phyloP scores from a whole-genome alignment of 2,329 filamentous ascomycete genomes.

The Fusarium metavorans region DNA sequence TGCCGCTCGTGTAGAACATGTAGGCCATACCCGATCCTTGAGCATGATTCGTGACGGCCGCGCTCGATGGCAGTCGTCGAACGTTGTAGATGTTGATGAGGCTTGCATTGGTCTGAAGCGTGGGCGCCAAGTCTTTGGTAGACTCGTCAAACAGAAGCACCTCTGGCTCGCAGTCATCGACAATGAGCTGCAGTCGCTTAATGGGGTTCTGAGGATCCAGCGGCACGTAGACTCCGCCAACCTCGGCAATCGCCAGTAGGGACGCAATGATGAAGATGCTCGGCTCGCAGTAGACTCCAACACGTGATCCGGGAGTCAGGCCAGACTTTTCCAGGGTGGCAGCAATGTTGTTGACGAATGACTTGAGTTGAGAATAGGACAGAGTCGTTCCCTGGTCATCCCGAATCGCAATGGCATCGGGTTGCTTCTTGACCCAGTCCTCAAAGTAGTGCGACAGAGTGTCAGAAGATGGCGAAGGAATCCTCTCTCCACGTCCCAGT shows the following conservation, averaged over 20 bases:
- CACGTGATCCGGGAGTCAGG: background rate
- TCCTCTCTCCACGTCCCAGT: background rate
- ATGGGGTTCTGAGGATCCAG: conserved; percentile 52
- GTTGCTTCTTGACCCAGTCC: background rate
- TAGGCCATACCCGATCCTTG: background rate
- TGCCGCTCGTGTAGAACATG: background rate
- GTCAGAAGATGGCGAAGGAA: background rate
- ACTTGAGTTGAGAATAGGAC: background rate
- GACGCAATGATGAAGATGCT: conserved; percentile 31
- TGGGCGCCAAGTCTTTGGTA: background rate
- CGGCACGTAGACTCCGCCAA: conserved; percentile 54
- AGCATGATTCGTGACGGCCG: background rate
- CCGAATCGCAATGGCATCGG: background rate
- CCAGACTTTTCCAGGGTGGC: background rate
- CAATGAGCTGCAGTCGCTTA: conserved; percentile 41
- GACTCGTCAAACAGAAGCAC: background rate
- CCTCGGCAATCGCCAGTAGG: conserved; percentile 54
- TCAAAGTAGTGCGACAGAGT: background rate
- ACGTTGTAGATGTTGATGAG: background rate
- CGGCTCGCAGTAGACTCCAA: background rate
- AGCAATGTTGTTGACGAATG: background rate
- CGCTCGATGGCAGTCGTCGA: background rate
- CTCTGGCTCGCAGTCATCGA: background rate
- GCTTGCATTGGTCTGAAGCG: background rate
- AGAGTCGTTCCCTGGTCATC: background rate